Evolutionary conservation across 192 early-diverging fungal species (phyloP), one percentile per base, ranked within the genome.

Genomic region (Gryganskiella cystojenkinii): DNA sequence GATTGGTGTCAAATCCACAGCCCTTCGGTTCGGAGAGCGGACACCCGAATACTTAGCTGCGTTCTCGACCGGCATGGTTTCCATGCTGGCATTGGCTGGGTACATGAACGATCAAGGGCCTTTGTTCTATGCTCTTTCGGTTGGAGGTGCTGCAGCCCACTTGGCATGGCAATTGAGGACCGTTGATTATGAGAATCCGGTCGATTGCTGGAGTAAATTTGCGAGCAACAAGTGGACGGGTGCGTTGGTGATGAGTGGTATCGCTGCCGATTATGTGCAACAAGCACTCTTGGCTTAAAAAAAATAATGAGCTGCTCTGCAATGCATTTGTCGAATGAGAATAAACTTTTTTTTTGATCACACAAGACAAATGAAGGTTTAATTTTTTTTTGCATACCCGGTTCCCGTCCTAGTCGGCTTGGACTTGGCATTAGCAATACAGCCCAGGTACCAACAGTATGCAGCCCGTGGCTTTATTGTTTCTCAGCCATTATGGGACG

Each of bases 1-100:
- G 45, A 89, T 90, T 49, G 95, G 95, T 9, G 91, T 97, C 57
- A 95, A 95, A 78, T 97, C 95, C 10, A 99, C 97, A 1, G 95
- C 97, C 1, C 66, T 99, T 11, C 81, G 88, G 2, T 98, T 97
- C 82, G 95, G 90, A 5, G 87, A 90, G 25, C 83, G 88, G 37
- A 88, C 93, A 8, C 88, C 87, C 30, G 58, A 83, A 27, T 90
- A 88, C 68, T 80, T 98, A 22, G 81, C 90, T 1, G 84, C 78
- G 0, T 97, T 98, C 71, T 90, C 95, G 4, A 79, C 83, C 3
- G 67, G 86, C 7, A 92, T 92, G 44, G 82, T 95, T 11, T 85
- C 84, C 0, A 80, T 91, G 61, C 64, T 95, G 0, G 87, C 89
- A 10, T 44, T 94, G 4, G 86, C 94, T 1, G 95, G 95, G 1